These are phyloP conservation scores for Erythrophleum fordii DNA, from an alignment of 306 rosid genomes.

Conservation along the genomic window DNA sequence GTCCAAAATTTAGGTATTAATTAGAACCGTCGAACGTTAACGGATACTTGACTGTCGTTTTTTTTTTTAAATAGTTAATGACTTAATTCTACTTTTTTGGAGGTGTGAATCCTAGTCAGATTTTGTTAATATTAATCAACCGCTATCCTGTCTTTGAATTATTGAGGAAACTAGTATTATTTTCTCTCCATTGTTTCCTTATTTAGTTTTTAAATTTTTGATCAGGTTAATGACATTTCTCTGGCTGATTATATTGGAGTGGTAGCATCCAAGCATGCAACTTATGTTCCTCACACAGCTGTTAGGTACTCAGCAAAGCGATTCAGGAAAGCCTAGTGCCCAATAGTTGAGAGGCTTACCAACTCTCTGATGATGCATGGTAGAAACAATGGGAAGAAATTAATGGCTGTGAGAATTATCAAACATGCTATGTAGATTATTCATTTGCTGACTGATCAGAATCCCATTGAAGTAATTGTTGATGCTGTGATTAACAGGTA, in stretches of 20 bases:
- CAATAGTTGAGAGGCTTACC: conserved; percentile 71
- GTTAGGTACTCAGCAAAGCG: conserved; percentile 65
- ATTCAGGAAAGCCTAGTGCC: conserved; percentile 71
- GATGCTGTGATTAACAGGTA: conserved; percentile 74
- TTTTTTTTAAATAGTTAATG: too few species aligned
- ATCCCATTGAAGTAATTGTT: conserved; percentile 66
- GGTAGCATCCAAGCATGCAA: conserved; percentile 55
- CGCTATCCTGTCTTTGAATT: too few species aligned
- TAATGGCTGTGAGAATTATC: conserved; percentile 63
- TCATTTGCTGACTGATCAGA: conserved; percentile 62
- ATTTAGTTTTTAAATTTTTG: neutral
- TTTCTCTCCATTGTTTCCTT: neutral
- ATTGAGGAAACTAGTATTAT: too few species aligned
- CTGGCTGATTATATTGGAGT: conserved; percentile 63
- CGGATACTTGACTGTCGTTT: too few species aligned
- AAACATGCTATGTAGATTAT: conserved; percentile 71
- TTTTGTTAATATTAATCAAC: neutral
- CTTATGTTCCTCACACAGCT: conserved; percentile 74
- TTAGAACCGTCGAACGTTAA: too few species aligned
- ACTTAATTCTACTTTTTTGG: neutral
- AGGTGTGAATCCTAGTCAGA: neutral
- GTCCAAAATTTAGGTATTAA: too few species aligned
- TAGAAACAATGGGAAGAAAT: conserved; percentile 67
- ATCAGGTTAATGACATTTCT: conserved; percentile 54
- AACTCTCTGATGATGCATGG: conserved; percentile 80